These are phyloP conservation scores for Tetracladium marchalianum DNA, from an alignment of 495 filamentous ascomycete species.

Conservation along the genomic window DNA sequence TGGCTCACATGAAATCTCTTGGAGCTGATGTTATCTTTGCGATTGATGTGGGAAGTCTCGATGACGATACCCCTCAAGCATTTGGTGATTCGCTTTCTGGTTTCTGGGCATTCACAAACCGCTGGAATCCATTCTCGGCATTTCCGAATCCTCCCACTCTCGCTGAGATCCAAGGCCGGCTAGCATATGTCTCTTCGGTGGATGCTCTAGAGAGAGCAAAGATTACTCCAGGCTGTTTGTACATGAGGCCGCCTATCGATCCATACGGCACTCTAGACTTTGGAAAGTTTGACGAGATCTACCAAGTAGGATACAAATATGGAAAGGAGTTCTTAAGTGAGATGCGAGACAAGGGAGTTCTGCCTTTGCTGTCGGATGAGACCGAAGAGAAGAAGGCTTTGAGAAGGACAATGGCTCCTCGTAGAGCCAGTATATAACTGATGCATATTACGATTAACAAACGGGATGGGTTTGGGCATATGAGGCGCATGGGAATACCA, in stretches of 20 bases:
- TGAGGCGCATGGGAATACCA: slow-evolving; percentile 2
- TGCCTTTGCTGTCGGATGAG: slow-evolving; percentile 53
- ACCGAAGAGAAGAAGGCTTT: slow-evolving; percentile 82
- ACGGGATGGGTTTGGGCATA: not conserved
- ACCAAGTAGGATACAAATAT: slow-evolving; percentile 75
- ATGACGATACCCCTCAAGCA: slow-evolving; percentile 80
- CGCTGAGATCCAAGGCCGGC: slow-evolving; percentile 86
- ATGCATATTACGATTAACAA: too few relatives aligned
- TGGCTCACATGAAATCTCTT: slow-evolving; percentile 91
- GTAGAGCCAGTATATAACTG: slow-evolving; percentile 75
- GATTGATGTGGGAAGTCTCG: slow-evolving; percentile 83
- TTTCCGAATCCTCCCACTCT: slow-evolving; percentile 87
- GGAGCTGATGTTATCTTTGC: slow-evolving; percentile 93
- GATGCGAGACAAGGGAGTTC: slow-evolving; percentile 63
- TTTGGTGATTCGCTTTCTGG: slow-evolving; percentile 95
- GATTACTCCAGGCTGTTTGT: slow-evolving; percentile 73
- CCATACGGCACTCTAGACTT: slow-evolving; percentile 92
- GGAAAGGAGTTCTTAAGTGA: slow-evolving; percentile 68
- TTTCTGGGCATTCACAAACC: slow-evolving; percentile 84
- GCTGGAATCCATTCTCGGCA: slow-evolving; percentile 91
- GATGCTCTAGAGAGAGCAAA: slow-evolving; percentile 94
- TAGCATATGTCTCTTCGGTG: slow-evolving; percentile 89
- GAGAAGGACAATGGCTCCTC: slow-evolving; percentile 85
- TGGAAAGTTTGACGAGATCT: slow-evolving; percentile 95
- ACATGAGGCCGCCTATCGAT: slow-evolving; percentile 93